Percentiles rank a stretch among this genome's conserved stretches.
These are phyloP conservation scores for Penicillium capsulatum DNA, from an alignment of 2,329 filamentous ascomycete genomes.

Conservation along the genomic window DNA sequence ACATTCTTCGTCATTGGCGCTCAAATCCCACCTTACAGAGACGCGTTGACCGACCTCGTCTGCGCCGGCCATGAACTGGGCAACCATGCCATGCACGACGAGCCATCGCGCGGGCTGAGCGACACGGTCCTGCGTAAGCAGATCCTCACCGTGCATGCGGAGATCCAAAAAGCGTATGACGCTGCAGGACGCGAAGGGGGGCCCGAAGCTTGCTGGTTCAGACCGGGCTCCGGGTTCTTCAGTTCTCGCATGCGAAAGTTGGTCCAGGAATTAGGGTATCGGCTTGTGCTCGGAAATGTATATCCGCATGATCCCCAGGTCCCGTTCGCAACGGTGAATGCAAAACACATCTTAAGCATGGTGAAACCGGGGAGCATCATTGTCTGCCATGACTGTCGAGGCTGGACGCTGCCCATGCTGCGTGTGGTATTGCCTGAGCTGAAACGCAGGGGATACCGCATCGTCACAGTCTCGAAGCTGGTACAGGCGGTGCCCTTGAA, in stretches of 20 bases:
- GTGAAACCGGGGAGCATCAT: conserved; percentile 71
- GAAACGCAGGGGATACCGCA: conserved; percentile 62
- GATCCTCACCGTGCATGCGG: conserved; percentile 60
- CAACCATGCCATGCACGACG: conserved; percentile 88
- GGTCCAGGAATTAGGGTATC: conserved; percentile 60
- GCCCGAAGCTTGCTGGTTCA: conserved; percentile 64
- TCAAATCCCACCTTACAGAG: conserved; percentile 60
- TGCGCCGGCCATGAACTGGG: conserved; percentile 65
- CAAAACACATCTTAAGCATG: conserved; percentile 76
- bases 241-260: conserved; percentile 62
- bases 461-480: conserved; percentile 68
- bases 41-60: conserved; percentile 56
- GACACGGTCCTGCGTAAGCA: conserved; percentile 58
- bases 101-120: conserved; percentile 62
- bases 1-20: conserved; percentile 87
- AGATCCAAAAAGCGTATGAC: conserved; percentile 57
- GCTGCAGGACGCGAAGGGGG: conserved; percentile 25
- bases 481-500: not conserved
- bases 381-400: conserved; percentile 77
- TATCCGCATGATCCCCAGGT: conserved; percentile 94
- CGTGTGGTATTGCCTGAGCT: conserved; percentile 67
- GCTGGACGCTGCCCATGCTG: conserved; percentile 82
- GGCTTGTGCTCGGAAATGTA: conserved; percentile 73
- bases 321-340: conserved; percentile 63
- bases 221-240: conserved; percentile 82